Evolutionary conservation across 169 alveolate species (phyloP), one percentile per base, ranked within the genome.

Genomic region (Plasmodium ovale): DNA sequence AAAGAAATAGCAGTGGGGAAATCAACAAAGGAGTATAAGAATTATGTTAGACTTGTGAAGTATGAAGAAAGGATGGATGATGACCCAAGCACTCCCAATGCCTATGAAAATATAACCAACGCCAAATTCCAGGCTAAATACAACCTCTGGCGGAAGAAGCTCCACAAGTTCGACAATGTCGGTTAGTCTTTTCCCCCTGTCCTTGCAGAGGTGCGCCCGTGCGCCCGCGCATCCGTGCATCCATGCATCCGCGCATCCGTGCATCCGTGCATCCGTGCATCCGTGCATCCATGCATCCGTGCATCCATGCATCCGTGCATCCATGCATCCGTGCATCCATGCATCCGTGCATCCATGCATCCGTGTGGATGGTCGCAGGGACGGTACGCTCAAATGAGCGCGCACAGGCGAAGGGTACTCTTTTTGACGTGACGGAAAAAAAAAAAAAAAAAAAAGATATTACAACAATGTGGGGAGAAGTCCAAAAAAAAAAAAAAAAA

Each of bases 1-100:
- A 93, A 93, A 59, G 96, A 93, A 77, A 93, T 93, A 27, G 96
- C 96, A 33, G 92, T 93, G 2, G 96, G 96, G 0, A 93, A 93
- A 56, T 91, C 96, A 0, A 93, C 96, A 4, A 93, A 93, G 88
- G 96, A 93, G 25, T 93, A 93, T 74, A 94, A 93, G 64, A 93
- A 93, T 68, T 93, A 93, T 82, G 93, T 93, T 37, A 84, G 79
- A 59, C 70, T 65, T 91, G 95, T 93, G 39, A 94, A 93, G 21
- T 79, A 84, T 62, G 93, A 91, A 27, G 93, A 93, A 62, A 87
- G 96, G 27, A 72, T 93, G 31, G 88, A 85, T 14, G 95, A 92
- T 85, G 96, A 93, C 16, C 96, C 96, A 12, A 91, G 85, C n/a
- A 93, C 96, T 21, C 96, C 96, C 10, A 88, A 93, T 68, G 67